These are phyloP conservation scores for Trichophyton verrucosum DNA, from an alignment of 2,329 filamentous ascomycete genomes.

Conservation along the genomic window DNA sequence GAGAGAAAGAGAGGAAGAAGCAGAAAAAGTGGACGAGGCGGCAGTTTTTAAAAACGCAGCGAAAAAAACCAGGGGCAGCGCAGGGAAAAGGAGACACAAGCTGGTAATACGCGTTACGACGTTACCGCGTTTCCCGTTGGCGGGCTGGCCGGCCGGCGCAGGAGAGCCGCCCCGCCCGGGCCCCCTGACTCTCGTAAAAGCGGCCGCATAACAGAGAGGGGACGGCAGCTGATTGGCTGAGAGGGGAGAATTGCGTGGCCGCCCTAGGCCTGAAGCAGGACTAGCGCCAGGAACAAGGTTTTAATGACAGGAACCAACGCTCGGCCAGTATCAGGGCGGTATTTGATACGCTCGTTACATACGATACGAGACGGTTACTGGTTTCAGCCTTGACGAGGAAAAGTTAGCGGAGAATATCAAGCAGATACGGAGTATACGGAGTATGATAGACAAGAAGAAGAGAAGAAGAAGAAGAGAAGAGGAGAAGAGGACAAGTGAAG, in stretches of 20 bases:
- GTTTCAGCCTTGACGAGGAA: neutral
- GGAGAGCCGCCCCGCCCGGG: neutral
- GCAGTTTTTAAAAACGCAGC: too few relatives aligned
- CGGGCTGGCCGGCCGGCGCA: neutral
- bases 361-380: neutral
- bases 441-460: neutral
- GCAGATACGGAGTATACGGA: too few relatives aligned
- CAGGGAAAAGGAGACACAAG: too few relatives aligned
- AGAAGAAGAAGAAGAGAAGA: neutral
- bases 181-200: neutral
- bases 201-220: neutral
- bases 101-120: neutral
- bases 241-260: neutral
- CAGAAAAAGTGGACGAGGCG: neutral
- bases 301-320: neutral
- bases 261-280: neutral
- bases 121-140: neutral
- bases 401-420: neutral
- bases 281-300: conserved; percentile 3
- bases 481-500: neutral
- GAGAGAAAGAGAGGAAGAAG: neutral
- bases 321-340: neutral
- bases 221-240: neutral
- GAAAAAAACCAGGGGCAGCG: too few relatives aligned
- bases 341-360: neutral